Conservation (phyloP, 257 asterid genomes). For the Solanum verrucosum region DNA sequence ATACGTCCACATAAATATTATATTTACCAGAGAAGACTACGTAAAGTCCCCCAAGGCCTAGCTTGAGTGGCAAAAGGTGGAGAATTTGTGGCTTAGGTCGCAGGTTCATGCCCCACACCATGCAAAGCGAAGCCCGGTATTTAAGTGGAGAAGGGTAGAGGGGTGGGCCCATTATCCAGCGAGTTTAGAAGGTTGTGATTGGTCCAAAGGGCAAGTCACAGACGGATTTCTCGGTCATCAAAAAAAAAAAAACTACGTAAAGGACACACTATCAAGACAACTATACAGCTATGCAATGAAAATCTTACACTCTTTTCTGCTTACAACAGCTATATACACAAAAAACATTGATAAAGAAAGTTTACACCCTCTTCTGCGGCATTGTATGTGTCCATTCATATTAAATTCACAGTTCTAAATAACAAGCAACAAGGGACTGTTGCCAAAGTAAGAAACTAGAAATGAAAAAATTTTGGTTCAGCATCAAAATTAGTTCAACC, state of each 20-base stretch:
- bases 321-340: neutral
- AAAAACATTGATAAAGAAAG: neutral
- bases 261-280: neutral
- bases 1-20: neutral
- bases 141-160: too few relatives aligned
- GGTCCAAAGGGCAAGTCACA: too few relatives aligned
- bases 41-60: too few relatives aligned
- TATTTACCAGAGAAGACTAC: neutral
- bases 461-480: neutral
- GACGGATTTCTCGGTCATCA: too few relatives aligned
- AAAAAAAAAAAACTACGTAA: neutral
- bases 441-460: neutral
- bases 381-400: neutral
- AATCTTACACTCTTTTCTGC: neutral
- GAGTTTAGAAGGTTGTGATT: too few relatives aligned
- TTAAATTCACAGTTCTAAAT: neutral
- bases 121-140: too few relatives aligned
- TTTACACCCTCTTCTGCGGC: neutral
- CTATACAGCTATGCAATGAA: neutral
- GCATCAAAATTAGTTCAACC: neutral
- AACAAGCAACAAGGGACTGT: neutral
- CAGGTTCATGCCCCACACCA: too few relatives aligned
- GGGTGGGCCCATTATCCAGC: too few relatives aligned
- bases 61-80: too few relatives aligned
- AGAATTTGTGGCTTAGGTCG: too few relatives aligned